Evolutionary conservation across 305 asterid genomes (phyloP), one percentile per base, ranked within the genome.

Genomic region (Rubia balearica): DNA sequence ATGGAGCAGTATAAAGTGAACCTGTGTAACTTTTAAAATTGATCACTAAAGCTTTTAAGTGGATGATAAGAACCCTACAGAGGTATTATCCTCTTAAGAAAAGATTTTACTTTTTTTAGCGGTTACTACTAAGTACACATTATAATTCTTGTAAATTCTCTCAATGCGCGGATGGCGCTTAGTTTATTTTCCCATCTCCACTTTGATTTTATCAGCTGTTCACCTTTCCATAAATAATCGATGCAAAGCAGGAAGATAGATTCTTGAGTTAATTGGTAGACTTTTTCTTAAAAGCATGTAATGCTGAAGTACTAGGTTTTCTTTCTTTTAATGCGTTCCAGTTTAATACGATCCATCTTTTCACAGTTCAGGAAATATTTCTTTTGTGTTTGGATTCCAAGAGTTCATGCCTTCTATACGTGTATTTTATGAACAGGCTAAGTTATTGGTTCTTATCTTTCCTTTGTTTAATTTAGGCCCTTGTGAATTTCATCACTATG

Each of bases 401-500:
- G 14, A 49, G 8, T 49, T 6, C 48, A 51, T 73, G 19, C 42
- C 48, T 17, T 17, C 62, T 27, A 33, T 9, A 22, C 13, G 16
- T 43, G 19, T 17, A 45, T 10, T 19, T 10, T 56, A 30, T 69
- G 40, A 11, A 14, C 36, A 48, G 19, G 24, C 56, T 17, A 16
- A 45, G 56, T 13, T 57, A 74, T 49, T 61, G 55, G 61, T 16
- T 46, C 59, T 73, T 68, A 13, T 61, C n/a, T 36, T 69, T 65
- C 72, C 41, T 62, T 61, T 45, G 75, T 69, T 40, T 70, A 36
- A 73, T 67, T 55, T 90, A 94, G 99, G 99, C 99, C 72, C 74
- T 95, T 78, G 89, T 95, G 81, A 88, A 93, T 86, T 91, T 95
- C 80, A 85, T 91, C 80, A 91, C 98, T 5, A 94, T 91, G 99